A percentile compares a stretch with the other conserved stretches of the same genome.
Conservation (phyloP, 1,139 yeast species). For the Lodderomyces elongisporus region DNA sequence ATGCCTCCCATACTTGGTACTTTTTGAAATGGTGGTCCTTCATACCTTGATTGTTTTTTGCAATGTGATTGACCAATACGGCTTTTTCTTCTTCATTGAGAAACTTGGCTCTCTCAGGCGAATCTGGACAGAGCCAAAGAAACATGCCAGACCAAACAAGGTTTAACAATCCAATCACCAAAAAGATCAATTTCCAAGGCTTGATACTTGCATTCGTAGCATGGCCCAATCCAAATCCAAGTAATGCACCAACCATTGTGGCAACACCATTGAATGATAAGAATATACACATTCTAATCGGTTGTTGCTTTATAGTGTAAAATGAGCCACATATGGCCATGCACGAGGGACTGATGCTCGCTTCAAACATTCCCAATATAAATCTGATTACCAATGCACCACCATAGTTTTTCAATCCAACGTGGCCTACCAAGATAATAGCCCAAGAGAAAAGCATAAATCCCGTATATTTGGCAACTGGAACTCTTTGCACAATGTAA, state of each 20-base stretch:
- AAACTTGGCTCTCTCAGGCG: conserved; percentile 37
- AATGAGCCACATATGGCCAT: conserved; percentile 22
- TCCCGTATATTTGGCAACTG: conserved; percentile 50
- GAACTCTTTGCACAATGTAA: conserved; percentile 46
- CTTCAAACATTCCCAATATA: conserved; percentile 35
- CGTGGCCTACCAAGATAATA: conserved; percentile 42
- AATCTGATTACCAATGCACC: conserved; percentile 48
- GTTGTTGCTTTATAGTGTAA: conserved; percentile 27
- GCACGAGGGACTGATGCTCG: conserved; percentile 31
- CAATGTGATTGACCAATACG: conserved; percentile 19
- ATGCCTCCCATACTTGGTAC: conserved; percentile 21
- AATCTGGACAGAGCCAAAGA: conserved; percentile 32
- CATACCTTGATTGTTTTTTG: conserved; percentile 24
- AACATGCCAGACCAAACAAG: conserved; percentile 22
- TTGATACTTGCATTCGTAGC: conserved; percentile 18
- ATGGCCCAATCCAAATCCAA: conserved; percentile 33
- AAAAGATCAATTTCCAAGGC: conserved; percentile 27
- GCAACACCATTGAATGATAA: conserved; percentile 27
- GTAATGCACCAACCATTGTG: conserved; percentile 28
- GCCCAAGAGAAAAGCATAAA: conserved; percentile 48
- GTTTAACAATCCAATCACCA: conserved; percentile 44
- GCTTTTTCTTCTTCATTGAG: conserved; percentile 33
- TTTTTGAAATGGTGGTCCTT: conserved; percentile 18
- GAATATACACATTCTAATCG: conserved; percentile 29
- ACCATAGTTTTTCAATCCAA: conserved; percentile 40